A percentile compares a stretch with the other conserved stretches of the same genome.
phyloP scores from a whole-genome alignment of 225 moss, liverwort and hornwort genomes.

The Physcomitrium patens region DNA sequence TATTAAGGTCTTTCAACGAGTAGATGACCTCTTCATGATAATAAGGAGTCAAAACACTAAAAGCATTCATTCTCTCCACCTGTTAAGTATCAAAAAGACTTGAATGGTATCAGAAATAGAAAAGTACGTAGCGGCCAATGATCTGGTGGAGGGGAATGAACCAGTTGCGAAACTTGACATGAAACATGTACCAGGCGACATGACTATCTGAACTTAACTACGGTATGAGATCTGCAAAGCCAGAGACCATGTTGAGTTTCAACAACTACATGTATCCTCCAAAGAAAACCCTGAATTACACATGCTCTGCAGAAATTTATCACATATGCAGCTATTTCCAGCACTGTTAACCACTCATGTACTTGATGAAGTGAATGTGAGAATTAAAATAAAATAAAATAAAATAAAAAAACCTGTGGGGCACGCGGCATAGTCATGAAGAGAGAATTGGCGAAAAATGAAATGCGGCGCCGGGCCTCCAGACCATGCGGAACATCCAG shows the following conservation, averaged over 20 bases:
- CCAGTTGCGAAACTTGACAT: conserved; percentile 17
- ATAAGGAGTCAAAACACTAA: conserved; percentile 98
- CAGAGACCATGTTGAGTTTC: conserved; percentile 2
- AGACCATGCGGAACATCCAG: conserved; percentile 78
- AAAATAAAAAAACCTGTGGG: conserved; percentile 58
- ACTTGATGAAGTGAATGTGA: too few species aligned
- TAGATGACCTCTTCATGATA: conserved; percentile 91
- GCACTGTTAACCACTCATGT: background rate
- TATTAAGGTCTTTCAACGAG: conserved; percentile 58
- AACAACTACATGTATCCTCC: conserved; percentile 1
- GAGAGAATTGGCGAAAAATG: conserved; percentile 96
- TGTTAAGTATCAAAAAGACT: conserved; percentile 29
- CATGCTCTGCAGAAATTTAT: background rate
- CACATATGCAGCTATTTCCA: background rate
- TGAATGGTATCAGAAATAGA: conserved; percentile 16
- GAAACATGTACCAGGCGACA: background rate
- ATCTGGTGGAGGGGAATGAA: conserved; percentile 6
- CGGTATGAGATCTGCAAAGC: background rate
- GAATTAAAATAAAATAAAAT: too few species aligned
- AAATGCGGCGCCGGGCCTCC: conserved; percentile 88
- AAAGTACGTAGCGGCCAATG: background rate
- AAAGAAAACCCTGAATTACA: background rate
- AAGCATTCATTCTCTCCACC: conserved; percentile 95
- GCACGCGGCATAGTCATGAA: conserved; percentile 99
- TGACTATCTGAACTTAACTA: conserved; percentile 16